Conservation (phyloP, 2,329 filamentous ascomycete genomes). For the Alternaria incomplexa region DNA sequence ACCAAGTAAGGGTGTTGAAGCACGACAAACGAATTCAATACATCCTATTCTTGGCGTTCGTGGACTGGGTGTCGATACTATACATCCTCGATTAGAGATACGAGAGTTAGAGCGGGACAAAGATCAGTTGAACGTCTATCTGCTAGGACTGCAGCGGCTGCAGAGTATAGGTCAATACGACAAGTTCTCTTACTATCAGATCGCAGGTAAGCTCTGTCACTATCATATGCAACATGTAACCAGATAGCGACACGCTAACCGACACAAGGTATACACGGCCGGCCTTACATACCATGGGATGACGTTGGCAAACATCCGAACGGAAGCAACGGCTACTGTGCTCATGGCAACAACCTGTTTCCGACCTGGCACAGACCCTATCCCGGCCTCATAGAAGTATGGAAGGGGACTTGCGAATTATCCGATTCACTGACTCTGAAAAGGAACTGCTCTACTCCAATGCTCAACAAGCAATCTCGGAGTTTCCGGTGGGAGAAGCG, state of each 20-base stretch:
- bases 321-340: constrained; percentile 71
- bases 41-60: neutral
- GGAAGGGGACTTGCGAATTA: neutral
- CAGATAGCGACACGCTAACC: constrained; percentile 38
- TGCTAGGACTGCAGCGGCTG: neutral
- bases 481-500: neutral
- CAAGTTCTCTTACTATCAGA: neutral
- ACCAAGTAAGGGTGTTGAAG: neutral
- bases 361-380: neutral
- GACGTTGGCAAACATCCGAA: constrained; percentile 51
- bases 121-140: neutral
- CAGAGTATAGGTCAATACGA: neutral
- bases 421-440: neutral
- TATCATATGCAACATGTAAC: neutral
- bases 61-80: neutral
- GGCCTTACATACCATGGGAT: constrained; percentile 67
- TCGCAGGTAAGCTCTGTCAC: neutral
- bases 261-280: constrained; percentile 75
- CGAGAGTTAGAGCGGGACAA: neutral
- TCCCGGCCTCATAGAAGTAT: neutral
- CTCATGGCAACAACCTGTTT: neutral
- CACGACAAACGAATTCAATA: neutral
- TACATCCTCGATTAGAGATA: neutral
- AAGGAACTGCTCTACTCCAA: neutral
- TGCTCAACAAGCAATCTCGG: neutral